These are phyloP conservation scores for Colletotrichum aenigma DNA, from an alignment of 2,329 filamentous ascomycete genomes.

Conservation along the genomic window DNA sequence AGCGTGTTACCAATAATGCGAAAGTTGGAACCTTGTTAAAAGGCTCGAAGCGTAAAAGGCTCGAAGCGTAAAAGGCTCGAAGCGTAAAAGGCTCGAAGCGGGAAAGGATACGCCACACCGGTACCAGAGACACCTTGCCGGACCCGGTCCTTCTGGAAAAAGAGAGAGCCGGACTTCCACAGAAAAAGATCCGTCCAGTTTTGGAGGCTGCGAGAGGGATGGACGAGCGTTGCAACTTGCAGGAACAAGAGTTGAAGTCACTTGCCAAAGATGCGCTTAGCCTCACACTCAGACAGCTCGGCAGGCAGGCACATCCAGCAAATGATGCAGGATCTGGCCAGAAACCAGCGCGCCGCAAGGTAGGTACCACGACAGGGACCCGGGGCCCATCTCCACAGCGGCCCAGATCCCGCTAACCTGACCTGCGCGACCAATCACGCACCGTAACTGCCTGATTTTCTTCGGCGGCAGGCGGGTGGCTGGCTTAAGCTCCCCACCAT, in stretches of 20 bases:
- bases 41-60: background rate
- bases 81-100: background rate
- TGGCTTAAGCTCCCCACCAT: constrained; percentile 7
- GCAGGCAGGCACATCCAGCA: background rate
- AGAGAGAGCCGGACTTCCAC: background rate
- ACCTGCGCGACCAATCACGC: background rate
- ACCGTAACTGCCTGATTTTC: background rate
- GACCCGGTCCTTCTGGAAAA: background rate
- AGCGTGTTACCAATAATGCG: constrained; percentile 11
- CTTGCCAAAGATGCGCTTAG: background rate
- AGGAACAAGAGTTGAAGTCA: background rate
- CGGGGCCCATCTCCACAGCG: background rate
- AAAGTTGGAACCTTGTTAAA: background rate
- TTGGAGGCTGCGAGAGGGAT: background rate
- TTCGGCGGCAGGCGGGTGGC: background rate
- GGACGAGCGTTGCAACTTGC: background rate
- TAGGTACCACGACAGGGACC: background rate
- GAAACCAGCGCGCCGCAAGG: background rate
- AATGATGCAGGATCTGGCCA: background rate
- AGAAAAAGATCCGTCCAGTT: background rate
- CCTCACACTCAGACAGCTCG: background rate
- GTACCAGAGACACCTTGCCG: background rate
- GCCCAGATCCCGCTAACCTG: background rate
- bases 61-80: background rate
- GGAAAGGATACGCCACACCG: background rate